These are phyloP conservation scores for Aureobasidium vineae DNA, from an alignment of 2,329 filamentous ascomycete species.

Conservation along the genomic window DNA sequence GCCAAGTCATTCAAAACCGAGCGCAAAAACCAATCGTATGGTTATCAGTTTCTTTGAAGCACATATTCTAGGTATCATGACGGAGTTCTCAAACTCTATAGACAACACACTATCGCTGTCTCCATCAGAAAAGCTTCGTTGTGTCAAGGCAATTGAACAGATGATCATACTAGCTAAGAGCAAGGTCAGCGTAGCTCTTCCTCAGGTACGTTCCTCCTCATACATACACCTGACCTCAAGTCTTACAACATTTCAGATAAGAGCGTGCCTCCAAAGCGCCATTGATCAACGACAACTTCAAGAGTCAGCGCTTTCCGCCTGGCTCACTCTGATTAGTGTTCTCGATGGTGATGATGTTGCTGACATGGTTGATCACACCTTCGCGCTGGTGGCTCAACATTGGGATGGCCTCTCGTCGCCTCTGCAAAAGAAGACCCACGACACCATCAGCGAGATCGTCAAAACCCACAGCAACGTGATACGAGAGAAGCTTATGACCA, in stretches of 20 bases:
- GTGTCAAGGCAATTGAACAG: slow-evolving; percentile 79
- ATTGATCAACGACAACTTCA: slow-evolving; percentile 73
- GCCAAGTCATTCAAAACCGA: slow-evolving; percentile 45
- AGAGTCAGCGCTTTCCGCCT: slow-evolving; percentile 75
- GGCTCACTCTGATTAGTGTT: slow-evolving; percentile 72
- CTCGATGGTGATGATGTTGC: slow-evolving; percentile 78
- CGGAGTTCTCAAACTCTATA: slow-evolving; percentile 73
- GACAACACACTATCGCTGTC: slow-evolving; percentile 54
- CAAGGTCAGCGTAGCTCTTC: slow-evolving; percentile 74
- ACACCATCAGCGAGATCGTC: slow-evolving; percentile 65
- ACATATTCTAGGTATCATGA: slow-evolving; percentile 83
- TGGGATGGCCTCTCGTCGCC: slow-evolving; percentile 67
- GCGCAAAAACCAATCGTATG: slow-evolving; percentile 54
- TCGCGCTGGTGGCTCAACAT: slow-evolving; percentile 79
- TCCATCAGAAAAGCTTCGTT: slow-evolving; percentile 66
- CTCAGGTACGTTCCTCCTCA: slow-evolving; percentile 63
- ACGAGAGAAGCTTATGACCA: slow-evolving; percentile 64
- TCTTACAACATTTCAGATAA: slow-evolving; percentile 59
- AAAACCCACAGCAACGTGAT: slow-evolving; percentile 62
- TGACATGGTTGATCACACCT: slow-evolving; percentile 79
- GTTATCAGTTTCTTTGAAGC: slow-evolving; percentile 75
- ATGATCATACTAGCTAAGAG: slow-evolving; percentile 75
- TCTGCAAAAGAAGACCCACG: slow-evolving; percentile 59
- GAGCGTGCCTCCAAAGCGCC: slow-evolving; percentile 85
- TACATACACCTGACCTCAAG: neutral